These are phyloP conservation scores for Exophiala sideris DNA, from an alignment of 2,329 filamentous ascomycete species.

Conservation along the genomic window DNA sequence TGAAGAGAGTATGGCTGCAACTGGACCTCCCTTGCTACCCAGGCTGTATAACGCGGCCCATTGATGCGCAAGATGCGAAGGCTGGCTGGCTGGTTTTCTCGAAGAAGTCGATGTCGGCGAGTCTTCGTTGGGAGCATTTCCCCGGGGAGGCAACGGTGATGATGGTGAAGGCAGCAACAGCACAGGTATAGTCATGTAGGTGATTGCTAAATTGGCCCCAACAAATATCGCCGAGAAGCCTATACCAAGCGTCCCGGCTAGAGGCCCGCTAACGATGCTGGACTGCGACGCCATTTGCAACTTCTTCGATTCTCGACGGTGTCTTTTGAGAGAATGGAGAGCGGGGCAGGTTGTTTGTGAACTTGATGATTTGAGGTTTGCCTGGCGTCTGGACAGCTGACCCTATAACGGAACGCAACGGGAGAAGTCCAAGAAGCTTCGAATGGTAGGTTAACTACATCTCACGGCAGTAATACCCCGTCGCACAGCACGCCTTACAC, in stretches of 20 bases:
- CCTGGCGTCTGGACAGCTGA: too few species aligned
- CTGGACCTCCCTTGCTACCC: slow-evolving; percentile 15
- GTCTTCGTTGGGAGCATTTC: slow-evolving; percentile 3
- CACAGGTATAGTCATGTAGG: slow-evolving; percentile 4
- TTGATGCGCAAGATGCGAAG: slow-evolving; percentile 12
- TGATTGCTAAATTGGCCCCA: slow-evolving; percentile 10
- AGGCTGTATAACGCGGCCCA: slow-evolving; percentile 13
- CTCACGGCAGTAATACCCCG: too few species aligned
- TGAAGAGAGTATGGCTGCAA: slow-evolving; percentile 4
- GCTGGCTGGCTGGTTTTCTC: slow-evolving; percentile 6
- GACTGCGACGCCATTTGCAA: background rate
- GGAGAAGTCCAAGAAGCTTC: too few species aligned
- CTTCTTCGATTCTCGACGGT: too few species aligned
- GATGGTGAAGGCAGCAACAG: slow-evolving; percentile 7
- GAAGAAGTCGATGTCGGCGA: slow-evolving; percentile 8
- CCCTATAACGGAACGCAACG: too few species aligned
- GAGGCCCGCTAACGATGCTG: background rate
- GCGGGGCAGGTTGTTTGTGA: too few species aligned
- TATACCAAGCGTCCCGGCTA: slow-evolving; percentile 7
- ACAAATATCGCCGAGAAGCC: slow-evolving; percentile 14
- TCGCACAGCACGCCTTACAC: too few species aligned
- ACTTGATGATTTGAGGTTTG: too few species aligned
- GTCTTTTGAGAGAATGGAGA: too few species aligned
- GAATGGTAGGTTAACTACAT: too few species aligned
- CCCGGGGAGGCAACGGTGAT: slow-evolving; percentile 7